Percentiles rank a stretch among this genome's conserved stretches.
These are phyloP conservation scores for Rubroboletus pulcherrimus DNA, from an alignment of 768 basidiomycete species.

Conservation along the genomic window DNA sequence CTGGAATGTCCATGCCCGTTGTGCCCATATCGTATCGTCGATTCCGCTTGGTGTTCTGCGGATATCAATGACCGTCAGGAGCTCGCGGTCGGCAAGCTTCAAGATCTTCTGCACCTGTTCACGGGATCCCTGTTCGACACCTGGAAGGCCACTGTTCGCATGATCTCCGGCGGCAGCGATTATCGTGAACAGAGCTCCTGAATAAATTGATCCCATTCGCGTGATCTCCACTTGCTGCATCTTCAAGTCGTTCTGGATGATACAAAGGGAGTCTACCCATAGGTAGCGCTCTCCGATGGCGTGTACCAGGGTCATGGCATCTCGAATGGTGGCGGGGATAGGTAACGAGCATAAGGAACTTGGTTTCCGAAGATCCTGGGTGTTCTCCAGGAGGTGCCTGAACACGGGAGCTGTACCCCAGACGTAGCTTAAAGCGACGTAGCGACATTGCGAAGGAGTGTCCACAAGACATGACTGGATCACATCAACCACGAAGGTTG, in stretches of 20 bases:
- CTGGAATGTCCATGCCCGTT: constrained; percentile 21
- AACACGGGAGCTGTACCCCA: constrained; percentile 14
- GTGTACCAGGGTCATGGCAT: constrained; percentile 19
- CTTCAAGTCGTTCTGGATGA: constrained; percentile 16
- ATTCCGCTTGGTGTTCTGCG: background rate
- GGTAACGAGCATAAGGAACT: background rate
- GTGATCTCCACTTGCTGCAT: constrained; percentile 18
- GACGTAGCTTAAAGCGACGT: constrained; percentile 24
- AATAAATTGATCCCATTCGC: constrained; percentile 23
- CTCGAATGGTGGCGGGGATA: constrained; percentile 22
- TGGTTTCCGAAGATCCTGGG: constrained; percentile 1
- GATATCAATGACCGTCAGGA: constrained; percentile 12
- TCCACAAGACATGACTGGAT: constrained; percentile 15
- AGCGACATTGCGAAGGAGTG: constrained; percentile 19
- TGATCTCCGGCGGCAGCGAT: constrained; percentile 14
- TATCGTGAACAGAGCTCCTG: constrained; percentile 15
- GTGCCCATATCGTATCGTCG: constrained; percentile 5
- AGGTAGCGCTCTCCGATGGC: constrained; percentile 23
- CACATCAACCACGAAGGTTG: constrained; percentile 16
- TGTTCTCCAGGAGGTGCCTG: constrained; percentile 8
- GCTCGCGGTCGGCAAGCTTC: constrained; percentile 7
- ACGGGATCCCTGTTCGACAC: constrained; percentile 4
- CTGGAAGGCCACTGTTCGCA: constrained; percentile 12
- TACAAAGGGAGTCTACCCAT: constrained; percentile 27
- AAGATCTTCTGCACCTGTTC: constrained; percentile 4